Percentiles rank a stretch among this genome's conserved stretches.
Conservation (phyloP, 2,329 filamentous ascomycete genomes). For the Hortaea werneckii region DNA sequence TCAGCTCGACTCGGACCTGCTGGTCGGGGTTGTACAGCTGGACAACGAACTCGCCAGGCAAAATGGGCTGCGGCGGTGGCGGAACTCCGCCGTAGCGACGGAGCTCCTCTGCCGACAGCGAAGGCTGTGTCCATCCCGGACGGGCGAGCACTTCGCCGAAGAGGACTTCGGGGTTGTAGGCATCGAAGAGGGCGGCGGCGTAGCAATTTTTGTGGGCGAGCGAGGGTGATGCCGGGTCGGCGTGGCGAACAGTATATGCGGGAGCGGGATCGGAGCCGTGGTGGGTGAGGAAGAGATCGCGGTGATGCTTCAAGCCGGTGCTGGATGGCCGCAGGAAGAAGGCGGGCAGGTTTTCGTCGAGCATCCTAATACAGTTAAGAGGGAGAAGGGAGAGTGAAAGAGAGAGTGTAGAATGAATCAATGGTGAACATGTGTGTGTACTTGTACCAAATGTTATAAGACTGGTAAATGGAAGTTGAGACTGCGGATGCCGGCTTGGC, state of each 20-base stretch:
- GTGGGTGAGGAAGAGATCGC: conserved; percentile 49
- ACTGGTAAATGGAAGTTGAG: neutral
- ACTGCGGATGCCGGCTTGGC: neutral
- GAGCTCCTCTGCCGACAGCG: conserved; percentile 70
- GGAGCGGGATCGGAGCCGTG: conserved; percentile 72
- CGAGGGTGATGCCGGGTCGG: conserved; percentile 52
- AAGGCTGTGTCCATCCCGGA: conserved; percentile 78
- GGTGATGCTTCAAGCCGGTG: conserved; percentile 41
- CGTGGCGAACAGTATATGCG: conserved; percentile 69
- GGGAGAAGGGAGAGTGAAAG: too few species aligned
- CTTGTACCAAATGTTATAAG: neutral
- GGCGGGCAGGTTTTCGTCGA: conserved; percentile 85
- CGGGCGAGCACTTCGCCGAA: conserved; percentile 78
- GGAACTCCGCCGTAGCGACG: conserved; percentile 52
- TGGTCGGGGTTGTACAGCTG: conserved; percentile 93
- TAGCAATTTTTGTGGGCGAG: conserved; percentile 71
- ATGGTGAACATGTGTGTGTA: neutral
- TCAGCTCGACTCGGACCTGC: conserved; percentile 58
- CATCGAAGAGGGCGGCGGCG: conserved; percentile 74
- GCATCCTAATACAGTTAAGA: conserved; percentile 44
- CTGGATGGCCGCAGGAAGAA: conserved; percentile 50
- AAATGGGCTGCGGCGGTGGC: conserved; percentile 58
- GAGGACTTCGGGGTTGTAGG: conserved; percentile 67
- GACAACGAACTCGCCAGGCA: conserved; percentile 70
- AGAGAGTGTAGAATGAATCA: too few species aligned